phyloP scores from a whole-genome alignment of 345 rosid genomes.

The Lepidium aucheri region DNA sequence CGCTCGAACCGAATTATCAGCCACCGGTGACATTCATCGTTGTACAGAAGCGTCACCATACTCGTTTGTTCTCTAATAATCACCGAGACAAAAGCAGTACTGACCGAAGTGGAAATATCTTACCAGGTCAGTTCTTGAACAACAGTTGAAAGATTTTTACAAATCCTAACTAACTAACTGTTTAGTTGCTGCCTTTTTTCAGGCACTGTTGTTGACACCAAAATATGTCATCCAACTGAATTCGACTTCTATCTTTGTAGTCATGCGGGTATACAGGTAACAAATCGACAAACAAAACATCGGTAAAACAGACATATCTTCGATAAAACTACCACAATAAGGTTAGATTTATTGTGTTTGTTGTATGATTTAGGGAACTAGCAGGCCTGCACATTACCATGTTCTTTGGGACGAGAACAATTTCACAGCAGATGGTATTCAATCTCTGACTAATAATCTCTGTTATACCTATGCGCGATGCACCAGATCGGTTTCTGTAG shows the following conservation, averaged over 20 bases:
- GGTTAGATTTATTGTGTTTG: background rate
- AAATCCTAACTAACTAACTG: background rate
- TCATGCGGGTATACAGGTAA: constrained; percentile 98
- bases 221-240: constrained; percentile 95
- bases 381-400: constrained; percentile 99
- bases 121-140: constrained; percentile 60
- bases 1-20: constrained; percentile 95
- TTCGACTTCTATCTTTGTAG: constrained; percentile 98
- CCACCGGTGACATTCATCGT: constrained; percentile 97
- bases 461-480: constrained; percentile 98
- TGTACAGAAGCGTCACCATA: constrained; percentile 96
- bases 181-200: background rate
- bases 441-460: constrained; percentile 89
- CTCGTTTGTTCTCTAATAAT: constrained; percentile 86
- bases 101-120: constrained; percentile 84
- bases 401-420: constrained; percentile 99
- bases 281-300: constrained; percentile 6
- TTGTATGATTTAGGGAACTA: constrained; percentile 64
- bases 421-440: constrained; percentile 95
- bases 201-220: constrained; percentile 96
- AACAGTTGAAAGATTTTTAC: background rate
- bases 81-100: constrained; percentile 88
- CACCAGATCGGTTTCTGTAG: constrained; percentile 90
- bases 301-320: constrained; percentile 33
- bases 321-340: background rate